Conservation (phyloP, 2,329 filamentous ascomycete species). For the Neophaeococcomyces aloes region DNA sequence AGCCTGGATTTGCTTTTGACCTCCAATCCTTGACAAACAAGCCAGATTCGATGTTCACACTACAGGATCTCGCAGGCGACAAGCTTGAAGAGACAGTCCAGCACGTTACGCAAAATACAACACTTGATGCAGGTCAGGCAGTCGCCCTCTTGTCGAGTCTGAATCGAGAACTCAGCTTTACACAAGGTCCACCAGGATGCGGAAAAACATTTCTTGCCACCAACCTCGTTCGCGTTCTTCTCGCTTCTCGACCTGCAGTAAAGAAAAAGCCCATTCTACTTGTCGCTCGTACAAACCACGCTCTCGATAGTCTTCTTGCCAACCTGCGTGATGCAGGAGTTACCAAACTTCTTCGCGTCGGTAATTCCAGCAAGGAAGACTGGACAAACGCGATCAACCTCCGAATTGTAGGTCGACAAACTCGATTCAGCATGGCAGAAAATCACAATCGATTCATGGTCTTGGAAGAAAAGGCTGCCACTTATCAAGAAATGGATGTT, state of each 20-base stretch:
- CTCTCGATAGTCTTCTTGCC: slow-evolving; percentile 25
- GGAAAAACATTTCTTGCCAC: slow-evolving; percentile 56
- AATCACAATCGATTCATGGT: neutral
- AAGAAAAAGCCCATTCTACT: slow-evolving; percentile 23
- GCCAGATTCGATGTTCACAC: slow-evolving; percentile 1
- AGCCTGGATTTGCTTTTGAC: slow-evolving; percentile 18
- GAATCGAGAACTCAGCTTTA: slow-evolving; percentile 45
- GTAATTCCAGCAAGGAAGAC: slow-evolving; percentile 23
- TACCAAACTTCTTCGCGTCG: slow-evolving; percentile 22
- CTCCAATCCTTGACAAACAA: slow-evolving; percentile 14
- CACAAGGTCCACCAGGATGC: slow-evolving; percentile 62
- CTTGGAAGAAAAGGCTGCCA: neutral
- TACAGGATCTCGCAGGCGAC: slow-evolving; percentile 12
- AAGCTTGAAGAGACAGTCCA: slow-evolving; percentile 7
- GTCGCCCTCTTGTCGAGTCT: slow-evolving; percentile 45
- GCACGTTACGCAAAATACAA: slow-evolving; percentile 13
- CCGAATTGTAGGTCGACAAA: slow-evolving; percentile 10
- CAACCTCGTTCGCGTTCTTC: slow-evolving; percentile 31
- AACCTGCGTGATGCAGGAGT: slow-evolving; percentile 23
- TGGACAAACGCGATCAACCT: slow-evolving; percentile 20
- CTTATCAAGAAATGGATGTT: neutral
- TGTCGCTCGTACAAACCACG: slow-evolving; percentile 27
- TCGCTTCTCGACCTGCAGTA: slow-evolving; percentile 17
- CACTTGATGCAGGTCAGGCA: slow-evolving; percentile 30
- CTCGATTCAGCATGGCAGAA: slow-evolving; percentile 8